Base-by-base conservation (phyloP, 176 grass and related monocot genomes). In the Avena atlantica region DNA sequence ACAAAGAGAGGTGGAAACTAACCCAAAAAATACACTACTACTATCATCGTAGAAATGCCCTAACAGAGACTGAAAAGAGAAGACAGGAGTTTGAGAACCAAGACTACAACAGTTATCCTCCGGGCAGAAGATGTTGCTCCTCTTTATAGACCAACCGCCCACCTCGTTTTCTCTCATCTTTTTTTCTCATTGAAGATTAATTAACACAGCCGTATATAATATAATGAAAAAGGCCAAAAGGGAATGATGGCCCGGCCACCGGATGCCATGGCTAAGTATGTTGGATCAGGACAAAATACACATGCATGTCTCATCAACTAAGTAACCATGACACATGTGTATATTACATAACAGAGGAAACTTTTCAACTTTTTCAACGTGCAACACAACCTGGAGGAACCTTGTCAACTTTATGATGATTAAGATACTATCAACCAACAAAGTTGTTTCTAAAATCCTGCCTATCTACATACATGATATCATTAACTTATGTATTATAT, bases 311-410 rank as follows among this genome's bases (percentile, higher is more conserved):
- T 17, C 64, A 67, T 67, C 64, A 36, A 67, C 64, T 67, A 67
- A 66, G 27, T 67, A 67, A 67, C 13, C 25, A 17, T 67, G 16
- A 5, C 34, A 17, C 19, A 31, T 52, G 47, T 3, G 0, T 23
- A 15, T 16, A 15, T 16, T 75, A 21, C 72, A 51, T 52, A 75
- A 29, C 15, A 52, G 23, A 75, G 45, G 47, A 29, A 75, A 52
- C 47, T 27, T 75, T 53, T 53, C 24, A 51, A 31, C 49, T 76
- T 76, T 76, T 76, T 17, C 24, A 27, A 53, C 48, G 23, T 52
- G 73, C 73, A 76, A 76, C 73, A 76, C 73, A 76, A 76, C 73
- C 73, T 76, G 73, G 49, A 53, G 73, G 24, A 31, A 29, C 73
- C 73, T 76, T 55, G 17, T 53, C 24, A 76, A 53, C 48, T 53